Base-by-base conservation (phyloP, 352 stramenopile species). In the Plasmopara halstedii region DNA sequence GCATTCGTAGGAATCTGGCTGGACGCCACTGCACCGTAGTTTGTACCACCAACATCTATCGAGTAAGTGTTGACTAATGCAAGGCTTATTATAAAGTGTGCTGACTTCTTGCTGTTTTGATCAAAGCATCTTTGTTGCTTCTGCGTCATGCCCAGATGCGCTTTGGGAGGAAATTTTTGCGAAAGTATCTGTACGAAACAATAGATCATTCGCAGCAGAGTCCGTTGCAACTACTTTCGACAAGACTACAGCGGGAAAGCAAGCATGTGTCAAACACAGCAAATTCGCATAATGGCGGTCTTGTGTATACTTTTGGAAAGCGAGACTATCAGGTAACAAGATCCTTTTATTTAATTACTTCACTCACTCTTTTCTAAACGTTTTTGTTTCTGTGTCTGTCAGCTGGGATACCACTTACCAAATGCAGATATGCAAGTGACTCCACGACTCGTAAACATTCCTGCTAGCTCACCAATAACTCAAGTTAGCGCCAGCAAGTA, bases 301-400 rank as follows among this genome's bases (percentile, higher is more conserved):
- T 80, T 39, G 71, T 92, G 14, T 92, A 86, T 56, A 92, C 77
- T 7, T 92, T 89, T 35, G 80, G 80, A 45, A 92, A 89, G 63
- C 70, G 74, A 31, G 80, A 92, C 43, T 92, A 88, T 32, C 80
- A 88, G 74, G 78, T 89, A 45, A 23, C 25, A 11, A 7, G 32
- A 14, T 7, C 6, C 18, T 6, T 17, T 9, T 35, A 35, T 35
- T 29, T 35, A 18, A 20, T 29, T 43, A 3, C 7, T 27, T 4
- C 19, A 29, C 6, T 4, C 40, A 22, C 14, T 21, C 19, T 15
- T 27, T 38, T 32, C 31, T 59, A 11, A 58, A 31, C 15, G 9
- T 25, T 26, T 20, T 37, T 40, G 15, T 27, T 21, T 34, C 15
- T 27, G 18, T 58, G 23, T 11, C 26, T 27, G 37, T 46, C 42